These are phyloP conservation scores for Paralagenidium karlingii DNA, from an alignment of 352 stramenopile genomes.

Conservation along the genomic window DNA sequence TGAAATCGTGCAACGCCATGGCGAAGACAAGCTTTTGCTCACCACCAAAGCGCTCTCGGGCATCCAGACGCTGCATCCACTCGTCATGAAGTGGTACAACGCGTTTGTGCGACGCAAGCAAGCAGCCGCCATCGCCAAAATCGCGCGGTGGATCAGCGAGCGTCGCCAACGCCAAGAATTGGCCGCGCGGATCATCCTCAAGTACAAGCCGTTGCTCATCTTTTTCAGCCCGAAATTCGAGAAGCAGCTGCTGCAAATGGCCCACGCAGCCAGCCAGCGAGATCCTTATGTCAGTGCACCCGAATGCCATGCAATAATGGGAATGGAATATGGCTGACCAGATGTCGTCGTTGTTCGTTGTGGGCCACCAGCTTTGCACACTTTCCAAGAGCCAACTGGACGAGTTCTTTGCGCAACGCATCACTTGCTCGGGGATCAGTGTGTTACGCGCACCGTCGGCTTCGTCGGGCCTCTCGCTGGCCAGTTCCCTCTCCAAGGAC, in stretches of 20 bases:
- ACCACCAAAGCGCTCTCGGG: too few species aligned
- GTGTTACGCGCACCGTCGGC: slow-evolving; percentile 37
- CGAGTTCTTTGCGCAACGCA: slow-evolving; percentile 29
- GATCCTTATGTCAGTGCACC: slow-evolving; percentile 60
- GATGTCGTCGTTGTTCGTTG: too few species aligned
- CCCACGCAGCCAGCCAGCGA: slow-evolving; percentile 24
- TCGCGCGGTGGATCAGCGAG: neutral
- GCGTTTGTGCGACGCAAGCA: neutral
- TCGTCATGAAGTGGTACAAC: neutral
- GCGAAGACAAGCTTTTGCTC: slow-evolving; percentile 33
- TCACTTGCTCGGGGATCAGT: slow-evolving; percentile 33
- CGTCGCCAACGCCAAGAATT: neutral
- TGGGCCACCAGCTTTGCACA: too few species aligned
- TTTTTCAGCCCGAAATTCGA: slow-evolving; percentile 64
- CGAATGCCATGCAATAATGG: too few species aligned
- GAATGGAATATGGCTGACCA: too few species aligned
- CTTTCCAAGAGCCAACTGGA: too few species aligned
- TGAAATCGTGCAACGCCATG: slow-evolving; percentile 25
- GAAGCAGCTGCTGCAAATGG: slow-evolving; percentile 33
- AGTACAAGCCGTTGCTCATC: too few species aligned
- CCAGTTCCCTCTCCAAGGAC: too few species aligned
- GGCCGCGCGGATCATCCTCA: neutral
- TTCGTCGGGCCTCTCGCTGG: too few species aligned
- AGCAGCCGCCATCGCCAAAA: neutral
- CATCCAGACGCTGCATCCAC: too few species aligned